Conservation (phyloP, 148 eudicot genomes). For the Rhododendron molle region DNA sequence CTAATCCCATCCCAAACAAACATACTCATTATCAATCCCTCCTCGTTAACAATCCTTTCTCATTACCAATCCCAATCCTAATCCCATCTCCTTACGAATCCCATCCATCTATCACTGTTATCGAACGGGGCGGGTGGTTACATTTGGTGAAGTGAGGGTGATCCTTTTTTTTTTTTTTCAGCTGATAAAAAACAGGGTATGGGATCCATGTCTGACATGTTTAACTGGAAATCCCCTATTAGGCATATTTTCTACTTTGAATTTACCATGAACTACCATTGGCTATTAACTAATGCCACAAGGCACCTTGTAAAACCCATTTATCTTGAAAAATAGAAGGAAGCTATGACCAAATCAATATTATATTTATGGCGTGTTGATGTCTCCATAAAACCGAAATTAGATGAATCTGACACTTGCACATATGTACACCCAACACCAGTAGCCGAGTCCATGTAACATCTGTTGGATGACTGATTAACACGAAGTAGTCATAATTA, state of each 20-base stretch:
- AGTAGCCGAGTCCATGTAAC: not conserved
- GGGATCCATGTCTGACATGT: not conserved
- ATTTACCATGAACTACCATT: not conserved
- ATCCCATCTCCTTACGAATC: too few species aligned
- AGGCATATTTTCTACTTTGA: not conserved
- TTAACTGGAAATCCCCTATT: not conserved
- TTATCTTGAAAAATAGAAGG: not conserved
- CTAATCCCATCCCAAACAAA: too few species aligned
- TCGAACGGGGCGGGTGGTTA: too few species aligned
- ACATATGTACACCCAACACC: not conserved
- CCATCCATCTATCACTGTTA: too few species aligned
- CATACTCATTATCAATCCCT: too few species aligned
- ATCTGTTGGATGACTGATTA: not conserved
- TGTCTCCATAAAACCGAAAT: not conserved
- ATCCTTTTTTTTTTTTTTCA: too few species aligned
- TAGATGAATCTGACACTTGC: not conserved
- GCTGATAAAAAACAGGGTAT: not conserved
- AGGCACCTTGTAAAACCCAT: not conserved
- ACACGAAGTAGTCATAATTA: not conserved
- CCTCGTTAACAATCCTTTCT: too few species aligned
- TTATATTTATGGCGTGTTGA: not conserved
- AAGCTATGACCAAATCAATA: not conserved
- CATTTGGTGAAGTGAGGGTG: not conserved
- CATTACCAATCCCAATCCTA: too few species aligned
- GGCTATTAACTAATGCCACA: not conserved